Conservation (phyloP, 2,329 filamentous ascomycete genomes). For the Claviceps monticola region DNA sequence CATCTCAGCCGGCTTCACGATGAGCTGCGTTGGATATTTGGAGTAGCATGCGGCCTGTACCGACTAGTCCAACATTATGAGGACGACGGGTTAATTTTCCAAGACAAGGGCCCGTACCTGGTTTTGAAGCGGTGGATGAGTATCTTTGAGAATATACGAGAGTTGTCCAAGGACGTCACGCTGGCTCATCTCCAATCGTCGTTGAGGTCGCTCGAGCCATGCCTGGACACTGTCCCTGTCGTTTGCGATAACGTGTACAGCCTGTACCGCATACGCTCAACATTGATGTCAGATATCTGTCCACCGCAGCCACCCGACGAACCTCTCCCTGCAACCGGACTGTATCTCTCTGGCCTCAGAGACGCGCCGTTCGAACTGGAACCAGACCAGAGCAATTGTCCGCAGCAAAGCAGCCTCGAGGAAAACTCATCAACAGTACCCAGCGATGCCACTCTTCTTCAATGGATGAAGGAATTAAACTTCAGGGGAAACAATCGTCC, state of each 20-base stretch:
- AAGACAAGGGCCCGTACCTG: not conserved
- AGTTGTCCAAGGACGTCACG: not conserved
- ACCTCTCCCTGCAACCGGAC: not conserved
- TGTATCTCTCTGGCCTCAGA: not conserved
- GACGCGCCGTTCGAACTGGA: not conserved
- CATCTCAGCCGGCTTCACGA: not conserved
- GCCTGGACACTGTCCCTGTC: not conserved
- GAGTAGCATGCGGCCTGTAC: not conserved
- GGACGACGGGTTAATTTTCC: not conserved
- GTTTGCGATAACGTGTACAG: not conserved
- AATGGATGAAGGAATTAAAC: slow-evolving; percentile 8
- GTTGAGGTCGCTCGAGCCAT: not conserved
- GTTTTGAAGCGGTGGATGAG: not conserved
- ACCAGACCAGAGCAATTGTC: not conserved
- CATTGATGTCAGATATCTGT: not conserved
- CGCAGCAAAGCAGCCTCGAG: not conserved
- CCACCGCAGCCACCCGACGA: not conserved
- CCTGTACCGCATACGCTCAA: not conserved
- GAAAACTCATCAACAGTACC: not conserved
- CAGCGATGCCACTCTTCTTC: not conserved
- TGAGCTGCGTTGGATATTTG: not conserved
- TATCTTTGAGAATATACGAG: not conserved
- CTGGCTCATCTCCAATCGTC: too few relatives aligned
- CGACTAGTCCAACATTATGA: not conserved
- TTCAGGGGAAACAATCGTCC: slow-evolving; percentile 12